Evolutionary conservation across 371 early-diverging fungal species (phyloP), one percentile per base, ranked within the genome.

Genomic region (Mucor irregularis): DNA sequence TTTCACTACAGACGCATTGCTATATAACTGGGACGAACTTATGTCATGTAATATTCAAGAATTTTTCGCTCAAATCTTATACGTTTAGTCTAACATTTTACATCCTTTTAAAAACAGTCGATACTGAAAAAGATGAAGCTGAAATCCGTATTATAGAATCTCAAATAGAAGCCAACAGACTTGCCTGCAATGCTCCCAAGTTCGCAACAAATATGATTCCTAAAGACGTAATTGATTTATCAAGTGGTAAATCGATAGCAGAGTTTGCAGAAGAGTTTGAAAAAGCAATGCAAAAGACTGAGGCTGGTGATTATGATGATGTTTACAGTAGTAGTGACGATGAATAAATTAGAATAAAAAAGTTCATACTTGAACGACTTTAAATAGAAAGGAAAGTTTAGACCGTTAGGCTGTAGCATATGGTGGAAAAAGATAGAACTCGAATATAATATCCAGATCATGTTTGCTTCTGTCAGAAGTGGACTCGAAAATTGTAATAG

Each of bases 1-100:
- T 31, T 71, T 75, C 29, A 73, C 80, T 2, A 94, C 95, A 0
- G 96, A 97, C 58, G 59, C 88, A 14, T 73, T 93, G 11, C 68
- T 97, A 13, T 95, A 83, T 63, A 68, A 70, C 14, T 95, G 96
- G 96, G 59, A 70, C 6, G 94, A 94, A 61, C 68, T 96, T 9
- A 56, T 85, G 38, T 53, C 53, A 28, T 74, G 82, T 80, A 69
- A 62, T 68, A n/a, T n/a, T n/a, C n/a, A n/a, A n/a, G n/a, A n/a
- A n/a, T n/a, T n/a, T n/a, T n/a, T n/a, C n/a, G n/a, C n/a, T n/a
- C n/a, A n/a, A n/a, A n/a, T n/a, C n/a, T n/a, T n/a, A n/a, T n/a
- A n/a, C n/a, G n/a, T n/a, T n/a, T n/a, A n/a, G n/a, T n/a, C n/a
- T n/a, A n/a, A n/a, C n/a, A n/a, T n/a, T n/a, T 51, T 14, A 49